Base-by-base conservation (phyloP, 1,284 basidiomycete species). In the Sporisorium iseilematis-ciliati region DNA sequence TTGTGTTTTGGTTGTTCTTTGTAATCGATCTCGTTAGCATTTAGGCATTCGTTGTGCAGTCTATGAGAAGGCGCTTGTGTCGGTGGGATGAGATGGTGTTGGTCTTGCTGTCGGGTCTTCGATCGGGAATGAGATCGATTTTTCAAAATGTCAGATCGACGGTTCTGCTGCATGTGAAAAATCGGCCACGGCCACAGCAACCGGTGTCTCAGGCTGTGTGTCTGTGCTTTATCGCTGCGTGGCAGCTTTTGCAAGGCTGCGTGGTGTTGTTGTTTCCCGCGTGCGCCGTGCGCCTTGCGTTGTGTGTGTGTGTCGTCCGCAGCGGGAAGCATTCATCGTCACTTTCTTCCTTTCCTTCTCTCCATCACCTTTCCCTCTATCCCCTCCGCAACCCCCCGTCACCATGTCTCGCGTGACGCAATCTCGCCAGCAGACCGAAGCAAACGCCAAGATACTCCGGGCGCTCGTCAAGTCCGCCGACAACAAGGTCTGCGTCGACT, bases 401-500 rank as follows among this genome's bases (percentile, higher is more conserved):
- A 69, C 42, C 54, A 83, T 83, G 82, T 84, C 82, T 31, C 73
- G 82, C 26, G 70, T 66, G 14, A 69, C 78, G 3, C 82, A 84
- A 65, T 81, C 81, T n/a, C 66, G 81, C 26, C 80, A 81, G 6
- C 82, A 85, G 60, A 81, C 79, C 45, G 82, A 85, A 23, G 78
- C 80, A 11, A 83, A 84, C 55, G 82, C 83, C 42, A 77, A 77
- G 48, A 73, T 75, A 5, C 75, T 84, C 3, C 74, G 83, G 2
- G 65, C 76, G 0, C 68, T 83, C 40, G 83, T 83, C 49, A 84
- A 83, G 85, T 88, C 88, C 53, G 92, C 93, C 23, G 94, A 96
- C 77, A 99, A 98, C 88, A 98, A 96, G 87, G 86, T 92, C 21
- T 97, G 95, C 80, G 82, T 80, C 12, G 85, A 86, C 66, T 82